phyloP scores from a whole-genome alignment of 805 yeast genomes.

The Citeromyces nyonsensis region DNA sequence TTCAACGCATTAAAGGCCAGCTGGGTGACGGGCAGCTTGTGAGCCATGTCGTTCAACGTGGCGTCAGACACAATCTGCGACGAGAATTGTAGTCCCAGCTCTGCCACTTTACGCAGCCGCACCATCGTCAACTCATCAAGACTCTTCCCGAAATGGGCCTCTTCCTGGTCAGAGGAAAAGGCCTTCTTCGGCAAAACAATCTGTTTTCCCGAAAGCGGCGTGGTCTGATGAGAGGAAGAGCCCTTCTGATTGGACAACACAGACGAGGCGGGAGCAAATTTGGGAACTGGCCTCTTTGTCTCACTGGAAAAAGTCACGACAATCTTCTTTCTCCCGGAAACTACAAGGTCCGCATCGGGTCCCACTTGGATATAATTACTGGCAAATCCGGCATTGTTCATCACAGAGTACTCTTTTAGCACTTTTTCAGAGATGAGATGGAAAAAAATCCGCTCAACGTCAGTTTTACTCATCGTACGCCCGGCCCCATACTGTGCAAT shows the following conservation, averaged over 20 bases:
- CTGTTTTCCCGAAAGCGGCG: conserved; percentile 5
- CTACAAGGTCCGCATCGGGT: conserved; percentile 29
- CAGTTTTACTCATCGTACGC: conserved; percentile 41
- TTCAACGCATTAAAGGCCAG: conserved; percentile 24
- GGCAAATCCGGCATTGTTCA: conserved; percentile 70
- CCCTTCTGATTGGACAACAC: neutral
- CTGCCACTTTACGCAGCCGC: conserved; percentile 25
- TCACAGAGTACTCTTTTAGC: conserved; percentile 55
- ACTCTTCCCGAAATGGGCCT: conserved; percentile 13
- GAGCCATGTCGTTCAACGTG: conserved; percentile 38
- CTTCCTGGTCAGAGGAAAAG: conserved; percentile 8
- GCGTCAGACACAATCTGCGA: conserved; percentile 19
- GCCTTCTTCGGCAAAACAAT: conserved; percentile 7
- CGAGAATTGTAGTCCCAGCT: conserved; percentile 17
- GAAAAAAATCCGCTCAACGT: conserved; percentile 72
- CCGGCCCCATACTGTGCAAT: conserved; percentile 62
- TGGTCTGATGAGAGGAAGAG: too few relatives aligned
- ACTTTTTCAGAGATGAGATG: conserved; percentile 52
- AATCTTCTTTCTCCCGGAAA: conserved; percentile 27
- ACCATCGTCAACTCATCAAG: conserved; percentile 19
- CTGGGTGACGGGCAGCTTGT: conserved; percentile 32
- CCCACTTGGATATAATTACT: conserved; percentile 61
- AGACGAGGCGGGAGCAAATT: neutral
- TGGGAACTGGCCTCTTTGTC: conserved; percentile 8
- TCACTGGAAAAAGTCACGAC: conserved; percentile 30